Conservation (phyloP, 1,139 yeast genomes). For the Yamadazyma membranifaciens region DNA sequence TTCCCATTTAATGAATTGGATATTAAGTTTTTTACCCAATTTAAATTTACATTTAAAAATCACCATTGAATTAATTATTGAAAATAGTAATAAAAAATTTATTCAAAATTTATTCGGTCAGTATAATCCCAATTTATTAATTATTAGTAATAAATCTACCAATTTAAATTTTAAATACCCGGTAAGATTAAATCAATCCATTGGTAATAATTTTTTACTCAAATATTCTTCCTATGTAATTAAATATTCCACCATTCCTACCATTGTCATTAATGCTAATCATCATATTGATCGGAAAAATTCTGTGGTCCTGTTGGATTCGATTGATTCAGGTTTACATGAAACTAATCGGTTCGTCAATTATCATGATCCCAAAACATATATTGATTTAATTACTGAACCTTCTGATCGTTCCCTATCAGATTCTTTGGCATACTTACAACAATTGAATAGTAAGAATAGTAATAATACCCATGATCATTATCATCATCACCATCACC, state of each 20-base stretch:
- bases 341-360: constrained; percentile 4
- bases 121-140: constrained; percentile 40
- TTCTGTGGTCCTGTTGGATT: constrained; percentile 8
- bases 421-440: constrained; percentile 26
- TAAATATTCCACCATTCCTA: constrained; percentile 43
- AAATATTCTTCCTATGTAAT: constrained; percentile 40
- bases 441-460: constrained; percentile 6
- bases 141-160: constrained; percentile 40
- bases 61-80: constrained; percentile 45
- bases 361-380: constrained; percentile 14
- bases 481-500: too few relatives aligned
- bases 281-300: constrained; percentile 1
- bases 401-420: constrained; percentile 31
- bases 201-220: constrained; percentile 25
- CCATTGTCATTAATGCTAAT: constrained; percentile 35
- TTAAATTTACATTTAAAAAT: constrained; percentile 44
- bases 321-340: constrained; percentile 4
- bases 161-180: constrained; percentile 48
- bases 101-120: constrained; percentile 36
- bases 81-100: constrained; percentile 34
- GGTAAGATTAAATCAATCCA: constrained; percentile 23
- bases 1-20: constrained; percentile 38
- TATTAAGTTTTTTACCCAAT: constrained; percentile 26
- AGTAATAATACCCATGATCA: not conserved
- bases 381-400: constrained; percentile 20